Evolutionary conservation across 495 filamentous ascomycete species (phyloP).

Genomic region (Barbatosphaeria neglecta): DNA sequence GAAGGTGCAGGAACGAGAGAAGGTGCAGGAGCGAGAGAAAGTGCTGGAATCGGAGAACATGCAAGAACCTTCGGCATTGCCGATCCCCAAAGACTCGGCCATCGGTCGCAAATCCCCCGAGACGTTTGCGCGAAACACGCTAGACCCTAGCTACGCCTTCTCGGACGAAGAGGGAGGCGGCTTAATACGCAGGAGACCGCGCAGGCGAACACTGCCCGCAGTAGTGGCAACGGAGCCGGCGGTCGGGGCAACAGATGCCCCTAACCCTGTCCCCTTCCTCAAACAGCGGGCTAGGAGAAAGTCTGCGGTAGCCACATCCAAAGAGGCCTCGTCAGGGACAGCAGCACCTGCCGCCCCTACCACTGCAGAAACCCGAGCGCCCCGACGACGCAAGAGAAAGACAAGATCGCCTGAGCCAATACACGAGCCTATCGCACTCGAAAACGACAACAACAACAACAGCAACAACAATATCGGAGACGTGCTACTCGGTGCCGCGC

Average conservation of each 20-base stretch:
- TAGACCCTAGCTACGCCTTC: slow-evolving; percentile 26
- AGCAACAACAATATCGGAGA: no score
- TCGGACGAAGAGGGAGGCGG: slow-evolving; percentile 31
- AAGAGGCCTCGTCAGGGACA: background rate
- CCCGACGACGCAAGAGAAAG: background rate
- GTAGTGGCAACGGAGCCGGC: background rate
- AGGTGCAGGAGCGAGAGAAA: background rate
- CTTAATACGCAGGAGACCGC: slow-evolving; percentile 6
- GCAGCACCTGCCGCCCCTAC: background rate
- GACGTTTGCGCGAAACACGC: slow-evolving; percentile 15
- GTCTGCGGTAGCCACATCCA: background rate
- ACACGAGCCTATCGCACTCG: no score
- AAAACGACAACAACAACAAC: no score
- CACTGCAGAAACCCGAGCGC: no score
- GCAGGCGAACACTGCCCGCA: background rate
- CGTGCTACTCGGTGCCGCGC: no score
- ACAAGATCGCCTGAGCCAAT: no score
- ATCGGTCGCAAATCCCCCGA: slow-evolving; percentile 1
- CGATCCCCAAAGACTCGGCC: slow-evolving; percentile 1
- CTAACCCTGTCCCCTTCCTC: background rate
- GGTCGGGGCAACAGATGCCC: background rate
- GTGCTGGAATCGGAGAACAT: background rate
- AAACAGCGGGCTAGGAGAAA: background rate
- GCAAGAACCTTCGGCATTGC: slow-evolving; percentile 6
- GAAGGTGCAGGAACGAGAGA: background rate